Evolutionary conservation across 1,139 yeast genomes (phyloP).

Genomic region (Pichia sp.): DNA sequence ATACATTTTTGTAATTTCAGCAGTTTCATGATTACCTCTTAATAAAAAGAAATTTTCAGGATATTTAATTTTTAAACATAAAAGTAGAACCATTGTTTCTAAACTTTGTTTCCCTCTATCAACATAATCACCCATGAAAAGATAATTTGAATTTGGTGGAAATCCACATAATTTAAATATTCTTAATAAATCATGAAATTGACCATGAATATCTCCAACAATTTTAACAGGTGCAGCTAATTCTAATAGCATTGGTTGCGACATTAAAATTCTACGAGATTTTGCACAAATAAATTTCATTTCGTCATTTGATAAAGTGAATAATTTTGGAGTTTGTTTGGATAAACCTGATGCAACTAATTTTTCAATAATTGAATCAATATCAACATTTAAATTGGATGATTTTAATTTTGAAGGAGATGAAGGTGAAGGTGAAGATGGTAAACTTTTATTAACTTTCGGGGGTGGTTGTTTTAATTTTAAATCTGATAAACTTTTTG

Average conservation of each 20-base stretch:
- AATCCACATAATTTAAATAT: constrained; percentile 73
- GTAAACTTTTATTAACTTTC: constrained; percentile 2
- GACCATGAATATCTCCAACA: constrained; percentile 87
- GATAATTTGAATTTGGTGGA: constrained; percentile 73
- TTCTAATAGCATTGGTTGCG: constrained; percentile 71
- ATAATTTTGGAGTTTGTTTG: constrained; percentile 37
- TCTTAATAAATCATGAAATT: constrained; percentile 67
- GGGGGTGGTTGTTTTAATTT: constrained; percentile 9
- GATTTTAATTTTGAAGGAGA: too few relatives aligned
- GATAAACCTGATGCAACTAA: constrained; percentile 42
- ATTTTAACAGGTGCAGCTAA: constrained; percentile 80
- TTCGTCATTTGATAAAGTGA: constrained; percentile 39
- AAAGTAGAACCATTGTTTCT: constrained; percentile 65
- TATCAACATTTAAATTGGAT: constrained; percentile 30
- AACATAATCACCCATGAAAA: constrained; percentile 80
- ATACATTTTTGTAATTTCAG: constrained; percentile 75
- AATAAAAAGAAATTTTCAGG: constrained; percentile 80
- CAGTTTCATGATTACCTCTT: constrained; percentile 83
- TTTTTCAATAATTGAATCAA: constrained; percentile 51
- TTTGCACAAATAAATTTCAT: constrained; percentile 46
- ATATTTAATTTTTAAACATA: constrained; percentile 73
- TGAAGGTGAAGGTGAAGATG: neutral
- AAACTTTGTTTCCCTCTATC: constrained; percentile 81
- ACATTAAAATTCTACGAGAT: constrained; percentile 63
- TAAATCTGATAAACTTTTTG: neutral